phyloP scores from a whole-genome alignment of 331 rosid genomes.

The Spiraea crenata region DNA sequence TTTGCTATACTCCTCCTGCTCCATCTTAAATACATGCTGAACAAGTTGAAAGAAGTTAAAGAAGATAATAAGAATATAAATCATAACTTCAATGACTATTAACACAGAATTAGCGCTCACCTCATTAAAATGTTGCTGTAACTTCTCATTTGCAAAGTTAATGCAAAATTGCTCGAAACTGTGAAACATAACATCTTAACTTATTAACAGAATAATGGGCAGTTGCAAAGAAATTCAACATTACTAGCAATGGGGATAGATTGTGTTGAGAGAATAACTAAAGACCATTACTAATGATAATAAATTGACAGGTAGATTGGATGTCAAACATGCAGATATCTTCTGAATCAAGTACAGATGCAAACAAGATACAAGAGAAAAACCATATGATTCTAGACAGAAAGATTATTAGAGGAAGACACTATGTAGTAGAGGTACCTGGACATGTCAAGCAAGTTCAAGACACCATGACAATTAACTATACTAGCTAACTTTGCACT shows the following conservation, averaged over 20 bases:
- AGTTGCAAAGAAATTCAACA: constrained; percentile 9
- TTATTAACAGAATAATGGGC: constrained; percentile 22
- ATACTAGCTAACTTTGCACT: background rate
- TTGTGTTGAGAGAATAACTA: background rate
- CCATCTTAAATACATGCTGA: constrained; percentile 99
- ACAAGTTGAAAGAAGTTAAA: constrained; percentile 22
- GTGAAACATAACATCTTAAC: constrained; percentile 28
- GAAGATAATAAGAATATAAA: background rate
- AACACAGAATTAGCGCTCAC: constrained; percentile 33
- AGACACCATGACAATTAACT: constrained; percentile 1
- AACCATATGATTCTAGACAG: background rate
- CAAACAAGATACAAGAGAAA: background rate
- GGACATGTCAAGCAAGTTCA: constrained; percentile 7
- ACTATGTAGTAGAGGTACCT: background rate
- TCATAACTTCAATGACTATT: background rate
- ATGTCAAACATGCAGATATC: constrained; percentile 5
- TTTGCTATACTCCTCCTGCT: constrained; percentile 93
- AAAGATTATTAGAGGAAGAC: background rate
- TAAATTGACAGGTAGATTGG: background rate
- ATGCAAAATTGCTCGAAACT: constrained; percentile 99
- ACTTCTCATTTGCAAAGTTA: constrained; percentile 98
- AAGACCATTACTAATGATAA: background rate
- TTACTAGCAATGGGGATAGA: constrained; percentile 7
- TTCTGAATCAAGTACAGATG: background rate
- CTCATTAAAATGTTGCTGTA: constrained; percentile 98